Evolutionary conservation across 495 filamentous ascomycete species (phyloP).

Genomic region (Penicillium odoratum): DNA sequence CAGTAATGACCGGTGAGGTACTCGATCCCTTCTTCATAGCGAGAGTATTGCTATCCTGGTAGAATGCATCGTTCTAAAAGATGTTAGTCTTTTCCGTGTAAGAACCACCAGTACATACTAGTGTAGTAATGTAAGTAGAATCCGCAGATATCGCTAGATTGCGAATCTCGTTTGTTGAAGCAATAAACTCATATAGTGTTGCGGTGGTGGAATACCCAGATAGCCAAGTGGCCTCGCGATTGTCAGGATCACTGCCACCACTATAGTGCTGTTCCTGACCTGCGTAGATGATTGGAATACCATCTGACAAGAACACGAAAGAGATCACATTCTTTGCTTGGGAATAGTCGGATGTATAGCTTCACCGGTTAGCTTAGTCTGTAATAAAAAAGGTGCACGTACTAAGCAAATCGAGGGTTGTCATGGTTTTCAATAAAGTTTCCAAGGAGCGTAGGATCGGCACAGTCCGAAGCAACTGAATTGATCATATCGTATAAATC

Average conservation of each 20-base stretch:
- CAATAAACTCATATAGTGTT: constrained; percentile 61
- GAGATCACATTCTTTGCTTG: constrained; percentile 69
- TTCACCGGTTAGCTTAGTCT: constrained; percentile 14
- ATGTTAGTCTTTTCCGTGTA: background rate
- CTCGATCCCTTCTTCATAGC: constrained; percentile 61
- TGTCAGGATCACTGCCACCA: constrained; percentile 62
- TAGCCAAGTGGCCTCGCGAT: constrained; percentile 77
- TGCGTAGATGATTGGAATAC: constrained; percentile 64
- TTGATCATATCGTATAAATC: constrained; percentile 59
- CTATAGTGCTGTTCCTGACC: constrained; percentile 76
- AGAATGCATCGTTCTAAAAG: constrained; percentile 42
- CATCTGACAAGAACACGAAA: constrained; percentile 68
- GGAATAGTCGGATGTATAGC: constrained; percentile 48
- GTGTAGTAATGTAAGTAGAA: constrained; percentile 47
- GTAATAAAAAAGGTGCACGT: constrained; percentile 3
- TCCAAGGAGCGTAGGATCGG: constrained; percentile 65
- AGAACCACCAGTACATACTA: constrained; percentile 16
- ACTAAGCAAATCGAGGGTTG: constrained; percentile 63
- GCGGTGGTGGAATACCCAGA: constrained; percentile 60
- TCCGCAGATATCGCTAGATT: constrained; percentile 53
- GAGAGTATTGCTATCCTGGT: constrained; percentile 53
- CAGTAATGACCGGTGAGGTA: constrained; percentile 51
- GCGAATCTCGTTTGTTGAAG: constrained; percentile 60
- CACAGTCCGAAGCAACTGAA: constrained; percentile 52
- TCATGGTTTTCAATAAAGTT: constrained; percentile 85